Conservation (phyloP, 1,284 basidiomycete genomes). For the Malassezia psittaci region DNA sequence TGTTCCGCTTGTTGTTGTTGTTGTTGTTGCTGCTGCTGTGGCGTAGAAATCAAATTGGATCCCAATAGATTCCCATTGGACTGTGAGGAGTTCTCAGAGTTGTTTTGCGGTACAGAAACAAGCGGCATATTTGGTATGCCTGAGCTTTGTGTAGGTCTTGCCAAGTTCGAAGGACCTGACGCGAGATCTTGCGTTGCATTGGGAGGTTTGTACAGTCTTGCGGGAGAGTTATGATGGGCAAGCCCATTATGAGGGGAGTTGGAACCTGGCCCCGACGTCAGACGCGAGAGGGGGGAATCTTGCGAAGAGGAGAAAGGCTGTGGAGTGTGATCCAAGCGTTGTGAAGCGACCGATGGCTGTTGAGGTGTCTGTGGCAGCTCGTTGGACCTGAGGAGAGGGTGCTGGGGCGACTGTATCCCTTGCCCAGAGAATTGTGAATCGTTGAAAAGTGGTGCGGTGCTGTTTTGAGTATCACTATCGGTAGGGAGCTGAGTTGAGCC, state of each 20-base stretch:
- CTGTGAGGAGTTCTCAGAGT: too few species aligned
- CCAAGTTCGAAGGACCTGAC: neutral
- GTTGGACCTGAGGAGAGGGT: neutral
- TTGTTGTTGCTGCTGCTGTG: too few species aligned
- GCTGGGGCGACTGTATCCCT: conserved; percentile 4
- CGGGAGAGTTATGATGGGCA: neutral
- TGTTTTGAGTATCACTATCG: too few species aligned
- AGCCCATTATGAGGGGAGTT: neutral
- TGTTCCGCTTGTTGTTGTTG: too few species aligned
- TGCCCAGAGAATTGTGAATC: neutral
- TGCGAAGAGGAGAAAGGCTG: too few species aligned
- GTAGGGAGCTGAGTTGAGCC: neutral
- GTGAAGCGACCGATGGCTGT: neutral
- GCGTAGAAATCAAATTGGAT: too few species aligned
- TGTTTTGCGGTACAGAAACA: neutral
- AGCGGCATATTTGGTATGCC: neutral
- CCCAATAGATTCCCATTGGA: too few species aligned
- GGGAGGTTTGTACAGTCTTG: neutral
- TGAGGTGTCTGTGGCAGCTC: neutral
- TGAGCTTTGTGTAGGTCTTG: neutral
- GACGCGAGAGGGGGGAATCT: too few species aligned
- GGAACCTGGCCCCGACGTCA: too few species aligned
- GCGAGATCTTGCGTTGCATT: neutral
- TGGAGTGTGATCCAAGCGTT: too few species aligned
- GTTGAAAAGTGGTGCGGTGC: too few species aligned